These are phyloP conservation scores for Trichophyton mentagrophytes DNA, from an alignment of 2,329 filamentous ascomycete genomes.

Conservation along the genomic window DNA sequence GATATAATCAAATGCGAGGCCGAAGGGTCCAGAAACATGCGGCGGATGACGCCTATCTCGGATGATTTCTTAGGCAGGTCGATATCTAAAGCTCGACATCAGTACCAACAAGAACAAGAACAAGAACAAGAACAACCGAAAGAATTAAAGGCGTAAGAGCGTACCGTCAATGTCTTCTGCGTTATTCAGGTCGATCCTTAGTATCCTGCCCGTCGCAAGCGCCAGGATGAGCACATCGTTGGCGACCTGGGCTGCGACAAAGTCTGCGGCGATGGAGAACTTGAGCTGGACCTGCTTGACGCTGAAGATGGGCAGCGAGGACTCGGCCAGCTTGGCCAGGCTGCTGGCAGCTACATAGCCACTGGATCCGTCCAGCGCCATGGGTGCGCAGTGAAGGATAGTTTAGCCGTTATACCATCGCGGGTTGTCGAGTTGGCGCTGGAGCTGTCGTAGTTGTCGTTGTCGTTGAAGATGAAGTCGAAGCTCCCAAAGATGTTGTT, in stretches of 20 bases:
- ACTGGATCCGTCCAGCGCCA: conserved; percentile 59
- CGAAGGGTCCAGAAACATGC: conserved; percentile 94
- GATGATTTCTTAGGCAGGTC: conserved; percentile 88
- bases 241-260: conserved; percentile 89
- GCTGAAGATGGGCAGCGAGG: conserved; percentile 76
- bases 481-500: too few species aligned
- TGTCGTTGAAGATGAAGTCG: too few species aligned
- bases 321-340: conserved; percentile 47
- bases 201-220: conserved; percentile 77
- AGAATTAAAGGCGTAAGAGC: conserved; percentile 9
- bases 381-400: conserved; percentile 31
- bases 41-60: conserved; percentile 81
- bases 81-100: conserved; percentile 52
- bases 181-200: conserved; percentile 86
- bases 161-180: conserved; percentile 87
- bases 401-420: conserved; percentile 10
- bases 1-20: conserved; percentile 88
- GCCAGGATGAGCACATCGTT: conserved; percentile 94
- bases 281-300: conserved; percentile 84
- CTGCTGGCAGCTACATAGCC: conserved; percentile 59
- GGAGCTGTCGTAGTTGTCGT: neutral
- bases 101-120: neutral
- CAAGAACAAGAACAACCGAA: too few species aligned
- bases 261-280: conserved; percentile 88
- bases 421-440: conserved; percentile 1